Evolutionary conservation across 352 stramenopile genomes (phyloP).

Genomic region (Phytophthora crassamura): DNA sequence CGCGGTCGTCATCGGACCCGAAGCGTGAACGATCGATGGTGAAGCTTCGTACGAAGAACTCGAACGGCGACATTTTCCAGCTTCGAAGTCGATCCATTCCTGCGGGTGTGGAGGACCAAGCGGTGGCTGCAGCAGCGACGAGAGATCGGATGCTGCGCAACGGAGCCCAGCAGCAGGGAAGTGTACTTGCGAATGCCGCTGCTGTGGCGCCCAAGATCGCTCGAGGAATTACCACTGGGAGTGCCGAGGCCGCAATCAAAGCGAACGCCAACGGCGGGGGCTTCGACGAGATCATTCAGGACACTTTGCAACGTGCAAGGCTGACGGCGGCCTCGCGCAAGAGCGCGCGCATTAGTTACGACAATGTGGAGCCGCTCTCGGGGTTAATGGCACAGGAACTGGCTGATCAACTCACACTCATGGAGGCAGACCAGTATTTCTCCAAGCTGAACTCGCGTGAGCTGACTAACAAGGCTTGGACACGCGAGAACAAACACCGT

Average conservation of each 20-base stretch:
- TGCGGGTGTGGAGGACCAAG: constrained; percentile 27
- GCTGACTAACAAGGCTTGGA: constrained; percentile 90
- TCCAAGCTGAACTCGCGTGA: constrained; percentile 73
- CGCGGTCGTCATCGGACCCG: constrained; percentile 77
- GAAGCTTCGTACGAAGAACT: constrained; percentile 66
- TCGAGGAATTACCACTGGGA: constrained; percentile 72
- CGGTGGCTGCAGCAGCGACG: constrained; percentile 27
- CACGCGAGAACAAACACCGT: constrained; percentile 78
- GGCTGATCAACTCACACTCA: constrained; percentile 82
- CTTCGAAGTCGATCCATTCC: constrained; percentile 45
- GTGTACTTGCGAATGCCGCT: constrained; percentile 20
- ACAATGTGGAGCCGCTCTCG: constrained; percentile 77
- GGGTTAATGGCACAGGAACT: constrained; percentile 71
- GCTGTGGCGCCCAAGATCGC: constrained; percentile 65
- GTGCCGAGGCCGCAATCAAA: constrained; percentile 44
- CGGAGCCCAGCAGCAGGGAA: constrained; percentile 19
- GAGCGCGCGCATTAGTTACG: constrained; percentile 78
- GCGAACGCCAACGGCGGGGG: constrained; percentile 25
- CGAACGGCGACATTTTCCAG: constrained; percentile 63
- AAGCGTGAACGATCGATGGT: constrained; percentile 74
- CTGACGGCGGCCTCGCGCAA: constrained; percentile 59
- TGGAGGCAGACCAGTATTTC: constrained; percentile 84
- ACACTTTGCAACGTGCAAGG: constrained; percentile 70
- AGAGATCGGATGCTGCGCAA: constrained; percentile 27
- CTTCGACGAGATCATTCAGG: constrained; percentile 71